Percentiles rank a stretch among this genome's conserved stretches.
Conservation (phyloP, 495 filamentous ascomycete genomes). For the Rostrohypoxylon terebratum region DNA sequence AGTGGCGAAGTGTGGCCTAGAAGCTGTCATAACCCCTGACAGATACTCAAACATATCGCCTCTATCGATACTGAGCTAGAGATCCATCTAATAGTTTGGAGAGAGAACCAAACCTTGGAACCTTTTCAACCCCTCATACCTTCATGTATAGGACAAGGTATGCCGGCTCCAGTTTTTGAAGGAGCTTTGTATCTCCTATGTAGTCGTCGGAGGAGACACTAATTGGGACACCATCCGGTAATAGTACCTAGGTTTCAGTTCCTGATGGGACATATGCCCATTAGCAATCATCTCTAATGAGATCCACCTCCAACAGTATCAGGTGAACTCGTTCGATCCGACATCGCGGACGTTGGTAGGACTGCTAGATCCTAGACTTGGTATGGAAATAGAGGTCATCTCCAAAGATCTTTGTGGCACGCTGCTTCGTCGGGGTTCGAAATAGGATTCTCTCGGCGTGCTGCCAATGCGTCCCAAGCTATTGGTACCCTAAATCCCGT, state of each 20-base stretch:
- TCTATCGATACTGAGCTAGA: background rate
- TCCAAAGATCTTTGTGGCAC: conserved; percentile 5
- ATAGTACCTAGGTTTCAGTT: conserved; percentile 15
- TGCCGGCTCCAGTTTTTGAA: background rate
- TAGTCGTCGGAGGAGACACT: conserved; percentile 17
- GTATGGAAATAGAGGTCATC: background rate
- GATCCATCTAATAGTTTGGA: conserved; percentile 17
- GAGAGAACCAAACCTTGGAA: conserved; percentile 4
- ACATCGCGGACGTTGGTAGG: conserved; percentile 14
- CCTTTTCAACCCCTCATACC: conserved; percentile 21
- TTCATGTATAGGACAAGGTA: conserved; percentile 33
- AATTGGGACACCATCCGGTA: conserved; percentile 9
- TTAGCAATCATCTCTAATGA: conserved; percentile 20
- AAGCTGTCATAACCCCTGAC: conserved; percentile 22
- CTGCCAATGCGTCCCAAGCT: conserved; percentile 18
- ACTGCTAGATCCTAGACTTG: background rate
- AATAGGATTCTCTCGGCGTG: background rate
- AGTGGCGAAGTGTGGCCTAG: conserved; percentile 33
- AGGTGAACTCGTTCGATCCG: conserved; percentile 14
- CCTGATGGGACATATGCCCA: background rate
- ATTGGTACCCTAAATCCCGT: background rate
- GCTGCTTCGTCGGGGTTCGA: conserved; percentile 8
- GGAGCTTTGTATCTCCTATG: conserved; percentile 31
- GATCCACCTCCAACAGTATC: conserved; percentile 16
- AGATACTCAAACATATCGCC: conserved; percentile 17